These are phyloP conservation scores for Candida vartiovaarae DNA, from an alignment of 805 yeast genomes.

Conservation along the genomic window DNA sequence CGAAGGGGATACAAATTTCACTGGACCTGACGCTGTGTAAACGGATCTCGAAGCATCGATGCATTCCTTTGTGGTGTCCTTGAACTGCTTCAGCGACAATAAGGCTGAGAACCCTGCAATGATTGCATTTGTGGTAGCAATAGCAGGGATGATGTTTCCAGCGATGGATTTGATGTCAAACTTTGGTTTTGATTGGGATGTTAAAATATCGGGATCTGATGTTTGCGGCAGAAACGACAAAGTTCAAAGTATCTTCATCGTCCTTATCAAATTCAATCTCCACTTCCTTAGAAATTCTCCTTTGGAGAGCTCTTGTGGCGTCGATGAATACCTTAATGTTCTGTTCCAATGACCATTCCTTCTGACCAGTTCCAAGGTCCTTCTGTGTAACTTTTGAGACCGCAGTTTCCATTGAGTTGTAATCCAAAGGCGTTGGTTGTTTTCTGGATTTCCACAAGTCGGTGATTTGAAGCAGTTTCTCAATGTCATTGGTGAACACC, in stretches of 20 bases:
- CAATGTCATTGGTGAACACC: constrained; percentile 69
- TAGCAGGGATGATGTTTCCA: constrained; percentile 97
- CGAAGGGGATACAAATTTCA: constrained; percentile 61
- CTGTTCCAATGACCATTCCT: constrained; percentile 55
- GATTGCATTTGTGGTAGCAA: constrained; percentile 95
- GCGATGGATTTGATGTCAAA: constrained; percentile 93
- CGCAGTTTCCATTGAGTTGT: constrained; percentile 14
- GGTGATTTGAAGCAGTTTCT: constrained; percentile 61
- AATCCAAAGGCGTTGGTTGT: constrained; percentile 59
- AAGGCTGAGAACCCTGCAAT: constrained; percentile 85
- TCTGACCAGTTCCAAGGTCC: constrained; percentile 28
- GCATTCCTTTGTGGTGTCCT: constrained; percentile 24
- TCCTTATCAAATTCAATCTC: constrained; percentile 81
- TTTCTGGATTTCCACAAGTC: constrained; percentile 70
- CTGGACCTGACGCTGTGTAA: constrained; percentile 45
- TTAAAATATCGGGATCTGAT: constrained; percentile 64
- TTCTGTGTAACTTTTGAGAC: constrained; percentile 12
- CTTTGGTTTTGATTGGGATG: constrained; percentile 61
- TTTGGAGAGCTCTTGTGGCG: constrained; percentile 42
- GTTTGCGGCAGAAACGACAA: constrained; percentile 83
- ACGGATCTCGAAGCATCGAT: constrained; percentile 37
- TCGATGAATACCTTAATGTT: constrained; percentile 52
- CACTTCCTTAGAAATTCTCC: constrained; percentile 34
- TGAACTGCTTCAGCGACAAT: constrained; percentile 54
- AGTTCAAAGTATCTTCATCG: constrained; percentile 83